Base-by-base conservation (phyloP, 2,329 filamentous ascomycete species). In the Ophiognomonia clavigignenti-juglandacearum region DNA sequence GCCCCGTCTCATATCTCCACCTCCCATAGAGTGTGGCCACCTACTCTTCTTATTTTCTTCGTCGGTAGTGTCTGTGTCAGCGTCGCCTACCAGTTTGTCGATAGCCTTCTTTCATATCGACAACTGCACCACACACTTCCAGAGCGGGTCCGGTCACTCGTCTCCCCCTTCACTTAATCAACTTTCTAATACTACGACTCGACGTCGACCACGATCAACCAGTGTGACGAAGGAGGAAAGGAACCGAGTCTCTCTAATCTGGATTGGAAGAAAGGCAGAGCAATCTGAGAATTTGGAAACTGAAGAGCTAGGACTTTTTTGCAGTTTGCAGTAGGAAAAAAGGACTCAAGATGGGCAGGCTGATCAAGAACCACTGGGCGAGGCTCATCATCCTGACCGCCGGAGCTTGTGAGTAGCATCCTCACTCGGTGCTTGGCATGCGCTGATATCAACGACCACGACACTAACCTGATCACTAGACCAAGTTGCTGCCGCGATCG, bases 291-390 rank as follows among this genome's bases (percentile, higher is more conserved):
- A 48, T 46, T 20, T 50, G 47, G 50, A 40, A 51, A 29, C 46
- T 19, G 34, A 44, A 52, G 26, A 50, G 47, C 37, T n/a, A n/a
- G n/a, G n/a, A n/a, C n/a, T n/a, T n/a, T n/a, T 27, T 34, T 39
- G 47, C 43, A 38, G n/a, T 31, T 31, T 34, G 20, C 19, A 27
- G 38, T 46, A 23, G 29, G 45, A 39, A 45, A 47, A 45, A 47
- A 38, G 47, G 39, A 51, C 56, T 40, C 66, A 72, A 56, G 54
- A 98, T 98, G 93, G 93, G 93, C 68, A 93, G 86, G 71, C 83
- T 98, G 64, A 97, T 98, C 74, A 98, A 98, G 79, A 97, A 97
- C 74, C 93, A 98, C 75, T 96, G 89, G 89, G 93, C 90, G 58
- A 86, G 93, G 52, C 83, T 98, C 61, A 93, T 98, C 63, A 79